phyloP scores from a whole-genome alignment of 108 stramenopile genomes.

The Nitzschia sp. region DNA sequence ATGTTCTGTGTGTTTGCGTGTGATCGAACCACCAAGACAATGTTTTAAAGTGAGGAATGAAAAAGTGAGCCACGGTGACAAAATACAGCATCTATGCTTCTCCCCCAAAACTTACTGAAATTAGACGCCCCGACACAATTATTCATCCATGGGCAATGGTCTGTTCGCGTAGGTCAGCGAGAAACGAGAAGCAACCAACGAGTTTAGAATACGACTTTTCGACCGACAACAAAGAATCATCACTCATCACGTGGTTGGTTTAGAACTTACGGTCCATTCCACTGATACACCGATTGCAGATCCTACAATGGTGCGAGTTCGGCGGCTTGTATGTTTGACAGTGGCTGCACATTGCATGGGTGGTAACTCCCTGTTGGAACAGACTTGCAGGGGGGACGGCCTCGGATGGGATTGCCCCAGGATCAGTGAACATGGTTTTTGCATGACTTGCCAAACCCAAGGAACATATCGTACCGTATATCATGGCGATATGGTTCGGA shows the following conservation, averaged over 20 bases:
- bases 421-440: slow-evolving; percentile 91
- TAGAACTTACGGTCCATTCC: slow-evolving; percentile 69
- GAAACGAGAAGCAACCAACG: neutral
- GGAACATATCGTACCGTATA: slow-evolving; percentile 55
- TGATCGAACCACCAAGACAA: too few relatives aligned
- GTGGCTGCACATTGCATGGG: slow-evolving; percentile 72
- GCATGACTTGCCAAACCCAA: slow-evolving; percentile 83
- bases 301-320: slow-evolving; percentile 92
- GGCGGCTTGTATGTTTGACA: slow-evolving; percentile 95
- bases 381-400: slow-evolving; percentile 62
- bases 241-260: neutral
- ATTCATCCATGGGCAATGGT: slow-evolving; percentile 94
- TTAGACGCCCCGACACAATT: slow-evolving; percentile 94
- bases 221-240: too few relatives aligned
- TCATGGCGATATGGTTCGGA: slow-evolving; percentile 37
- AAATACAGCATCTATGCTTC: neutral
- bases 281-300: slow-evolving; percentile 93
- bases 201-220: neutral
- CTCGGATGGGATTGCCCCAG: slow-evolving; percentile 80
- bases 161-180: neutral
- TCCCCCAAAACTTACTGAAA: slow-evolving; percentile 39
- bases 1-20: slow-evolving; percentile 49
- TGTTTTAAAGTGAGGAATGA: too few relatives aligned
- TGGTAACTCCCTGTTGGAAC: slow-evolving; percentile 35
- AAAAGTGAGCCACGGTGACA: too few relatives aligned